phyloP scores from a whole-genome alignment of 495 filamentous ascomycete genomes.

The Hyaloscypha hepaticicola region DNA sequence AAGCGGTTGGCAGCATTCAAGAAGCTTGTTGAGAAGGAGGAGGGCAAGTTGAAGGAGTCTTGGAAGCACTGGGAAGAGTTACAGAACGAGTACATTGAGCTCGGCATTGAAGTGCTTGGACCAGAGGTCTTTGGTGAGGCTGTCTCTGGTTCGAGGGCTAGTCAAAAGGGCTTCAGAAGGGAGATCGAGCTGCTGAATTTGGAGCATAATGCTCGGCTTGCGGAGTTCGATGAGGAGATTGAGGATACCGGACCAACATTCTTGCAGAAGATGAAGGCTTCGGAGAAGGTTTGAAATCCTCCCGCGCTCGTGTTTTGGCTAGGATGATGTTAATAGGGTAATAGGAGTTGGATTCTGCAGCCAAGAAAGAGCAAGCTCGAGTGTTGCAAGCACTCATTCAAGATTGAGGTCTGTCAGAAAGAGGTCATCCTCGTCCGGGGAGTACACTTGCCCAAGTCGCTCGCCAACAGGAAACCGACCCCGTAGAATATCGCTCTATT shows the following conservation, averaged over 20 bases:
- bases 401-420: constrained; percentile 2
- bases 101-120: constrained; percentile 24
- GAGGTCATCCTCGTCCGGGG: too few species aligned
- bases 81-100: constrained; percentile 24
- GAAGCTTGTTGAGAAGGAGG: constrained; percentile 25
- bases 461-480: not conserved
- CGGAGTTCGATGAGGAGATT: constrained; percentile 30
- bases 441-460: not conserved
- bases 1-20: constrained; percentile 20
- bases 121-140: constrained; percentile 4
- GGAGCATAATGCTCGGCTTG: constrained; percentile 10
- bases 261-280: constrained; percentile 31
- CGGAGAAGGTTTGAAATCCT: constrained; percentile 29
- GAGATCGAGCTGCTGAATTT: constrained; percentile 24
- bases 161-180: constrained; percentile 8
- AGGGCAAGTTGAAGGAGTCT: constrained; percentile 24
- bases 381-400: constrained; percentile 19
- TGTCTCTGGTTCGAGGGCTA: not conserved
- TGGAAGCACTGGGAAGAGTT: constrained; percentile 30
- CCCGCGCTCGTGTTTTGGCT: not conserved
- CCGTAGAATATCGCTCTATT: too few species aligned
- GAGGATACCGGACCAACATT: constrained; percentile 23
- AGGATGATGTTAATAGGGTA: not conserved
- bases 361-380: constrained; percentile 23
- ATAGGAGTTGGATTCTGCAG: constrained; percentile 21